Evolutionary conservation across 1,284 basidiomycete genomes (phyloP).

Genomic region (Entoloma clypeatum): DNA sequence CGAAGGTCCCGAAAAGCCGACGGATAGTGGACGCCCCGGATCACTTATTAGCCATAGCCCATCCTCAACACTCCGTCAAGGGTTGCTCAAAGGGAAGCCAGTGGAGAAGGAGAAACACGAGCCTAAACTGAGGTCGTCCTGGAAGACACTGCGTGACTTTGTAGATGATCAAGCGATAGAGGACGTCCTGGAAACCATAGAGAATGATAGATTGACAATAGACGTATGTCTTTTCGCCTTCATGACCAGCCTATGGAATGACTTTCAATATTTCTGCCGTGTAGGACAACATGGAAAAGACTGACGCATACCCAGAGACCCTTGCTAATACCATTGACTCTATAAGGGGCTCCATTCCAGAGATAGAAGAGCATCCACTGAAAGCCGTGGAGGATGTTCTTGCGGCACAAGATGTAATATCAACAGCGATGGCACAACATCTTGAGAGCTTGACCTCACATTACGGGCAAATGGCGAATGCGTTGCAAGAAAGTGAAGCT

Average conservation of each 20-base stretch:
- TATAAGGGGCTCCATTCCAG: conserved; percentile 52
- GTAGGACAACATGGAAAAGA: conserved; percentile 58
- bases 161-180: conserved; percentile 78
- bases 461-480: conserved; percentile 69
- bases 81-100: conserved; percentile 23
- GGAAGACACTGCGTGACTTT: conserved; percentile 81
- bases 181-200: conserved; percentile 65
- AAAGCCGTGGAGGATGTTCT: conserved; percentile 48
- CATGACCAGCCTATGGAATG: background rate
- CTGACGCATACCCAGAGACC: conserved; percentile 62
- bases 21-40: conserved; percentile 11
- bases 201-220: conserved; percentile 58
- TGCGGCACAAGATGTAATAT: conserved; percentile 52
- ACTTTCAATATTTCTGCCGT: background rate
- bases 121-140: conserved; percentile 40
- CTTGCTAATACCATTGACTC: conserved; percentile 50
- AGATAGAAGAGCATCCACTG: conserved; percentile 26
- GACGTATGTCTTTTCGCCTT: conserved; percentile 47
- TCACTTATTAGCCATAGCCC: conserved; percentile 35
- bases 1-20: conserved; percentile 31
- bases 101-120: conserved; percentile 19
- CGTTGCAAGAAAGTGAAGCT: conserved; percentile 60
- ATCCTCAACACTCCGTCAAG: conserved; percentile 45
- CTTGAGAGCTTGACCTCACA: conserved; percentile 67
- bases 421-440: conserved; percentile 64